Percentiles rank a stretch among this genome's conserved stretches.
phyloP scores from a whole-genome alignment of 768 basidiomycete genomes.

The Psilocybe azurescens region DNA sequence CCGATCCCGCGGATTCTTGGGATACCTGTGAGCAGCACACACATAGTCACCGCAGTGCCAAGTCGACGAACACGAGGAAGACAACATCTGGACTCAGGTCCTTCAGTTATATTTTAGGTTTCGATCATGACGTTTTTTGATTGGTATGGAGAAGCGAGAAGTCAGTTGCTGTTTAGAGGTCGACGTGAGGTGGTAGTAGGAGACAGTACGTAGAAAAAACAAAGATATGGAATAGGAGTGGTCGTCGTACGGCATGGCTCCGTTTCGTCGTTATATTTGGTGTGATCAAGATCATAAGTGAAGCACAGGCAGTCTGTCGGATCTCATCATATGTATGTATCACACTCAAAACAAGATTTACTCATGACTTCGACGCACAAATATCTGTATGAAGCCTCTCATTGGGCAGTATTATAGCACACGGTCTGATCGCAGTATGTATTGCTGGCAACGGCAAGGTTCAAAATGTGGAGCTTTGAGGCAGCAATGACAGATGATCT shows the following conservation, averaged over 20 bases:
- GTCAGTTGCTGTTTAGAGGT: neutral
- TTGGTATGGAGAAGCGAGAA: slow-evolving; percentile 8
- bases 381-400: no score
- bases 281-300: slow-evolving; percentile 4
- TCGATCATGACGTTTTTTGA: neutral
- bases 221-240: slow-evolving; percentile 19
- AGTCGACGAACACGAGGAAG: slow-evolving; percentile 10
- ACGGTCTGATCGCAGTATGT: no score
- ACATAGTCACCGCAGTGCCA: neutral
- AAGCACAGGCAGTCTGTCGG: neutral
- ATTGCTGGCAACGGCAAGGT: no score
- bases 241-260: slow-evolving; percentile 24
- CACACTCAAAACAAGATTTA: no score
- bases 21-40: slow-evolving; percentile 25
- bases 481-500: no score
- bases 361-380: no score
- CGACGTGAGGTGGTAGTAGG: neutral
- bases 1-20: slow-evolving; percentile 28
- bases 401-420: no score
- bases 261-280: slow-evolving; percentile 17
- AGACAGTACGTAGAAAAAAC: slow-evolving; percentile 9
- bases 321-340: neutral
- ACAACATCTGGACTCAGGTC: neutral
- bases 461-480: no score
- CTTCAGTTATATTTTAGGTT: slow-evolving; percentile 10